Evolutionary conservation across 768 basidiomycete species (phyloP), one percentile per base, ranked within the genome.

Genomic region (Tylopilus rubrobrunneus): DNA sequence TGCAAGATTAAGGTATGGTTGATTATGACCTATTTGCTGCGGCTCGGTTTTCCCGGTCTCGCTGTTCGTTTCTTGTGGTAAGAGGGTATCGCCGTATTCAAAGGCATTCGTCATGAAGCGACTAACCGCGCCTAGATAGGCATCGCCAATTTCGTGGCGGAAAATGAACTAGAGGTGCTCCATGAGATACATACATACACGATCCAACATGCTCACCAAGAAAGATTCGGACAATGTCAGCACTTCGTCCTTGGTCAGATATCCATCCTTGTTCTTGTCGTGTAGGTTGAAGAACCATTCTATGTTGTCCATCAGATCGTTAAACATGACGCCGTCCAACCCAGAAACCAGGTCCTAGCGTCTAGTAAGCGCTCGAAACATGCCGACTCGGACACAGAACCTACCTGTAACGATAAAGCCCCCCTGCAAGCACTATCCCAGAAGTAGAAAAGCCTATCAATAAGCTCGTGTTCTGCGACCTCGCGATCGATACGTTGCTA

Each of bases 31-130:
- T 42, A 87, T 76, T 48, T 72, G 67, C 43, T 71, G 79, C 28
- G 80, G 78, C 19, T 67, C 69, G 0, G 72, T 68, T 50, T 72
- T 75, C 45, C 75, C 75, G 1, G 68, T 69, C 31, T 71, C 61
- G 14, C 49, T 58, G 39, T 71, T 60, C 8, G 27, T 59, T 60
- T 50, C 72, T 67, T 51, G 69, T 53, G 87, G 87, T 15, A 89
- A 73, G n/a, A 92, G 77, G n/a, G 92, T 87, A 72, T 97, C 94
- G 3, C 94, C 97, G 53, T 95, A 98, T 66, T 99, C 97, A 63
- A 98, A 99, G 0, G 96, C 92, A 63, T 99, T 98, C 37, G 94
- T 89, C 86, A 98, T 95, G 68, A 98, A 96, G 40, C 93, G 86
- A 59, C 92, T 95, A 58, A 99, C 90, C 23, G 96, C 92, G 2